phyloP scores from a whole-genome alignment of 345 rosid species.

The Brassica incana region DNA sequence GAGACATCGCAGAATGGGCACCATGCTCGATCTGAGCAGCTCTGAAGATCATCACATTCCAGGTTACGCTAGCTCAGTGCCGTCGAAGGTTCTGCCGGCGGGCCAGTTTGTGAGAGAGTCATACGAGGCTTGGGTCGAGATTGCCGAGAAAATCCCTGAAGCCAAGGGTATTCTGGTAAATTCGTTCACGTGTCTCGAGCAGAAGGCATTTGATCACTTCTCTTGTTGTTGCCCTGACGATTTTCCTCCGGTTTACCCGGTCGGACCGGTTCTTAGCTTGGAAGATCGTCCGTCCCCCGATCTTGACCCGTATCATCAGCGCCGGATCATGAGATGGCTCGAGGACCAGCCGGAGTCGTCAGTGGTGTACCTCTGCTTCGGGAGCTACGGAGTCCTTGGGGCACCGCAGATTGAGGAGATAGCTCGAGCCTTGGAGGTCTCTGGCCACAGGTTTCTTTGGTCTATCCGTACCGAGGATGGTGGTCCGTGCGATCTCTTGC shows the following conservation, averaged over 20 bases:
- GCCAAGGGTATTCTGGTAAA: conserved; percentile 49
- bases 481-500: background rate
- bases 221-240: background rate
- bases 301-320: background rate
- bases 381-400: background rate
- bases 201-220: background rate
- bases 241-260: background rate
- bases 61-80: conserved; percentile 43
- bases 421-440: background rate
- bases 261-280: background rate
- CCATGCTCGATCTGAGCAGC: conserved; percentile 1
- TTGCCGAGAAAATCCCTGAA: background rate
- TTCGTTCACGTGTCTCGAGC: conserved; percentile 29
- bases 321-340: background rate
- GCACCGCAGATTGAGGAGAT: background rate
- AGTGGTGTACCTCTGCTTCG: background rate
- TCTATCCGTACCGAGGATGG: background rate
- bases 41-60: conserved; percentile 30
- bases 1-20: conserved; percentile 23
- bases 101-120: conserved; percentile 39
- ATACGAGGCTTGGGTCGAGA: conserved; percentile 33
- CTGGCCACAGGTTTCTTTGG: background rate
- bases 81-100: conserved; percentile 41
- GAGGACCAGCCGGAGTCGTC: conserved; percentile 9
- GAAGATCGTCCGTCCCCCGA: background rate